These are phyloP conservation scores for Lipomyces mesembrius DNA, from an alignment of 805 yeast genomes.

Conservation along the genomic window DNA sequence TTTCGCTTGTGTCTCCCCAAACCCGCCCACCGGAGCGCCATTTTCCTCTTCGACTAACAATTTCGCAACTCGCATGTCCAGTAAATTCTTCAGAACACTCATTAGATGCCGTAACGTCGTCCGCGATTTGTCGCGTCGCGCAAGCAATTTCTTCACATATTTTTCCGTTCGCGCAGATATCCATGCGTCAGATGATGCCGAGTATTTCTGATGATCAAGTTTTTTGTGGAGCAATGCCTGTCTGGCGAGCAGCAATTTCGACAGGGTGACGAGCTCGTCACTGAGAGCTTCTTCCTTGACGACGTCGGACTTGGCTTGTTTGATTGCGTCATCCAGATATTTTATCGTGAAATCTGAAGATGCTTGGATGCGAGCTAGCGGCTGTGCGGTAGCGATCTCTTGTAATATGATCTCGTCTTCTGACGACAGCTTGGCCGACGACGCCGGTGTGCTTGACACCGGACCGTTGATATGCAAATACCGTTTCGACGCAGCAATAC, in stretches of 20 bases:
- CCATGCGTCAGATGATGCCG: not conserved
- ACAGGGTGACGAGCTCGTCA: conserved; percentile 7
- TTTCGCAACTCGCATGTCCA: conserved; percentile 18
- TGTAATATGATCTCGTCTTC: not conserved
- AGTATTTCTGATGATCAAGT: not conserved
- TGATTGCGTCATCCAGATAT: conserved; percentile 8
- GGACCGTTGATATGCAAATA: not conserved
- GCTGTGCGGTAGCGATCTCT: conserved; percentile 2
- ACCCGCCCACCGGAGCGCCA: conserved; percentile 34
- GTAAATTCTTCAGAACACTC: conserved; percentile 13
- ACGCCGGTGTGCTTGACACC: not conserved
- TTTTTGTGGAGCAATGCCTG: not conserved
- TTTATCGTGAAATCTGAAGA: not conserved
- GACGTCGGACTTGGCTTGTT: conserved; percentile 1
- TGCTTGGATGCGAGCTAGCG: conserved; percentile 5
- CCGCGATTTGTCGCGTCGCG: conserved; percentile 7
- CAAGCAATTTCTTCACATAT: conserved; percentile 5
- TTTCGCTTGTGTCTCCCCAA: not conserved
- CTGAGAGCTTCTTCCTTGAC: not conserved
- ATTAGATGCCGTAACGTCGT: conserved; percentile 13
- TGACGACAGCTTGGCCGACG: not conserved
- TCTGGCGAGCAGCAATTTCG: conserved; percentile 14
- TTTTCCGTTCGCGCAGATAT: not conserved
- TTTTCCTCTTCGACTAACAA: conserved; percentile 25
- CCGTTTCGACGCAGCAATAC: conserved; percentile 14